phyloP scores from a whole-genome alignment of 208 protist genomes.

The Trypanosomatidae sp. region DNA sequence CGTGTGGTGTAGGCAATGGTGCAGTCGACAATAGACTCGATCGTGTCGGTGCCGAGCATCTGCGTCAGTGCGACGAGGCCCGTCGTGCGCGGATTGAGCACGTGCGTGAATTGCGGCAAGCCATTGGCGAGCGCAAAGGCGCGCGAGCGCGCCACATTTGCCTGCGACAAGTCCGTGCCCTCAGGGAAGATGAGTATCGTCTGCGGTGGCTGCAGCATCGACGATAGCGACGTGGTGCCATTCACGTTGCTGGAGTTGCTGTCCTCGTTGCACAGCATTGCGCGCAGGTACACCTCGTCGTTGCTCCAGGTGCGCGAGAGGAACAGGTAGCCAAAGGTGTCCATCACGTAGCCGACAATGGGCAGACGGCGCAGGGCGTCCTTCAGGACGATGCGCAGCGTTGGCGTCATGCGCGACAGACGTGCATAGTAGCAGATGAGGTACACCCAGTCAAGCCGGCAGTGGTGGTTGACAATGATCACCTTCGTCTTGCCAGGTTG shows the following conservation, averaged over 20 bases:
- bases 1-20: constrained; percentile 81
- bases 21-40: constrained; percentile 76
- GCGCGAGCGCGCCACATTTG: constrained; percentile 46
- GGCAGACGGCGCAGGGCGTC: constrained; percentile 28
- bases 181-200: constrained; percentile 76
- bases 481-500: constrained; percentile 57
- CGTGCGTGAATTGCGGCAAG: constrained; percentile 50
- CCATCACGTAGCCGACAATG: constrained; percentile 65
- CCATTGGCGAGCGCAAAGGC: constrained; percentile 30
- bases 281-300: constrained; percentile 46
- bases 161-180: constrained; percentile 69
- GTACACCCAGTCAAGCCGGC: constrained; percentile 65
- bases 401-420: constrained; percentile 4
- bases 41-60: constrained; percentile 40
- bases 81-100: constrained; percentile 71
- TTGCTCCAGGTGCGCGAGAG: constrained; percentile 57
- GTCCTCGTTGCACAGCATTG: no score
- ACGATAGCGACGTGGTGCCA: constrained; percentile 2
- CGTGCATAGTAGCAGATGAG: constrained; percentile 10
- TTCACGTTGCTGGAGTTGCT: no score
- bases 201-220: constrained; percentile 8
- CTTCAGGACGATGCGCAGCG: constrained; percentile 67
- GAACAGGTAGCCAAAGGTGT: constrained; percentile 76
- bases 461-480: constrained; percentile 80
- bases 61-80: constrained; percentile 55